Conservation (phyloP, 768 basidiomycete species). For the Phlebiopsis gigantea region DNA sequence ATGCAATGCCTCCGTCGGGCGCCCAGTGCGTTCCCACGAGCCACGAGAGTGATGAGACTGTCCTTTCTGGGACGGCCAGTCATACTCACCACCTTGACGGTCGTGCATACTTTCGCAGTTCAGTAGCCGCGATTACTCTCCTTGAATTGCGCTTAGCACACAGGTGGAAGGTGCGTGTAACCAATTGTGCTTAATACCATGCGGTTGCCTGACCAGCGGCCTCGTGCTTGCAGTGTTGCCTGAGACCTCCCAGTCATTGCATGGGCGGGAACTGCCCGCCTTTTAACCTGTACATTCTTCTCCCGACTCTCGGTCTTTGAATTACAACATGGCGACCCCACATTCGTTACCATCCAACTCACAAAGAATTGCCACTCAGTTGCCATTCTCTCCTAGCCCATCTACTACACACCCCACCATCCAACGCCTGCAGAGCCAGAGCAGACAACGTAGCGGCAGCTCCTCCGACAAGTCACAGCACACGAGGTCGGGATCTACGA, state of each 20-base stretch:
- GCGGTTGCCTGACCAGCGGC: neutral
- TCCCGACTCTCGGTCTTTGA: neutral
- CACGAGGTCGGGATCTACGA: slow-evolving; percentile 9
- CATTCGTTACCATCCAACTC: slow-evolving; percentile 24
- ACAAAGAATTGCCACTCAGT: slow-evolving; percentile 18
- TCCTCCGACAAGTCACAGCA: slow-evolving; percentile 14
- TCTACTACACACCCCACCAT: slow-evolving; percentile 4
- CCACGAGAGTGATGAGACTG: neutral
- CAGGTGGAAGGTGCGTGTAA: slow-evolving; percentile 1
- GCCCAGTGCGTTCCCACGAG: neutral
- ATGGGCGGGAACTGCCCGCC: neutral
- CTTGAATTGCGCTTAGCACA: neutral
- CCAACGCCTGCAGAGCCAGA: slow-evolving; percentile 10
- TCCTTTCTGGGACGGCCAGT: neutral
- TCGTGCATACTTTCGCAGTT: neutral
- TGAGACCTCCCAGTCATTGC: neutral
- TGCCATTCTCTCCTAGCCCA: slow-evolving; percentile 23
- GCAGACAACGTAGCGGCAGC: slow-evolving; percentile 15
- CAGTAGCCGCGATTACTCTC: neutral
- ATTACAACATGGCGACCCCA: slow-evolving; percentile 23
- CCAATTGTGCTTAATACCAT: neutral
- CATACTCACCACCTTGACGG: neutral
- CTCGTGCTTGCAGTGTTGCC: slow-evolving; percentile 1
- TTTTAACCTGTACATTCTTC: slow-evolving; percentile 18
- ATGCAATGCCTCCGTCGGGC: neutral